Conservation (phyloP, 1,284 basidiomycete genomes). For the Takashimella tepidaria region DNA sequence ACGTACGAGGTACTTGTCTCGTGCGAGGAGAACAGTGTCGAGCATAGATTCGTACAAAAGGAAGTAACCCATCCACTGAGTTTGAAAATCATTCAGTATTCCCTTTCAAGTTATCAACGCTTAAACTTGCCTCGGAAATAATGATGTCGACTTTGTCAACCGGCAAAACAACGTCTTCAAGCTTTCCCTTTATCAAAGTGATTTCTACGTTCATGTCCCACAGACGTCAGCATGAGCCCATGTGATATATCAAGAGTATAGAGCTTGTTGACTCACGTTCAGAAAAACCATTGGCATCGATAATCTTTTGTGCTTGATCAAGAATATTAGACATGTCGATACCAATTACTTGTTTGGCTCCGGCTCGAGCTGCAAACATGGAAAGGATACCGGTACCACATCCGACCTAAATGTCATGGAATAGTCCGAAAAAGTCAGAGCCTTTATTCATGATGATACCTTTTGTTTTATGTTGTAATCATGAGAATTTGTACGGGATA, state of each 20-base stretch:
- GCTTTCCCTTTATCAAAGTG: slow-evolving; percentile 95
- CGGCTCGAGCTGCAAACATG: slow-evolving; percentile 98
- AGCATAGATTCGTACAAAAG: slow-evolving; percentile 97
- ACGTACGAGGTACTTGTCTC: slow-evolving; percentile 83
- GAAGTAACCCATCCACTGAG: slow-evolving; percentile 51
- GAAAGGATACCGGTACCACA: slow-evolving; percentile 98
- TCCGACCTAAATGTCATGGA: slow-evolving; percentile 56
- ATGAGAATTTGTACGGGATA: too few species aligned
- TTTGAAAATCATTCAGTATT: too few species aligned
- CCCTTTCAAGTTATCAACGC: too few species aligned
- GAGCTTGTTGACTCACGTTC: slow-evolving; percentile 59
- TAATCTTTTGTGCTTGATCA: slow-evolving; percentile 95
- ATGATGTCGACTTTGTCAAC: slow-evolving; percentile 93
- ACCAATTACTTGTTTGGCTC: slow-evolving; percentile 91
- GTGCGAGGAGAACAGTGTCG: slow-evolving; percentile 92
- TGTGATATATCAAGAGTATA: not conserved
- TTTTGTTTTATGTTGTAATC: too few species aligned
- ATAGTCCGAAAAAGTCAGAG: too few species aligned
- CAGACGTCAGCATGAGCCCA: slow-evolving; percentile 6
- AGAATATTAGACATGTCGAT: slow-evolving; percentile 99
- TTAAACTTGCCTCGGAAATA: slow-evolving; percentile 71
- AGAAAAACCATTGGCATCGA: slow-evolving; percentile 92
- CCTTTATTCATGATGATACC: too few species aligned
- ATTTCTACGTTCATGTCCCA: slow-evolving; percentile 64
- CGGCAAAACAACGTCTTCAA: slow-evolving; percentile 84